Base-by-base conservation (phyloP, 306 rosid species). In the Vicia sativa region DNA sequence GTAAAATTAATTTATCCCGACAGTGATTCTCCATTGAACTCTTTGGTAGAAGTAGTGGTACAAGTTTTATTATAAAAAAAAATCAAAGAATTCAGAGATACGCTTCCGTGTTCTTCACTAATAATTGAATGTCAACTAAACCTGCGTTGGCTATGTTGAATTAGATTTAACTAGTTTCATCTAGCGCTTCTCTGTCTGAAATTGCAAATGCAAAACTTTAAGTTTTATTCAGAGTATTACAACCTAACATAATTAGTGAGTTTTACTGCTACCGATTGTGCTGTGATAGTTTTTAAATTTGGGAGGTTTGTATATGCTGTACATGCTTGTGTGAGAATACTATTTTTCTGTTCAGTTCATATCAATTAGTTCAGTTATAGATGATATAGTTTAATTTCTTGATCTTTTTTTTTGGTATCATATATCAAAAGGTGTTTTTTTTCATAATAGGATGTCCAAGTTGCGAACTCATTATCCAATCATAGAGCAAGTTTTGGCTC, bases 401-500 rank as follows among this genome's bases (percentile, higher is more conserved):
- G 34, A 14, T 72, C 8, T 29, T 55, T 71, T 60, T 57, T 52
- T 68, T 62, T 26, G 7, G 16, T 39, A 63, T 23, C 67, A 42
- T n/a, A 15, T 77, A 31, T 73, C 56, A 53, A 70, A 70, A 65
- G 29, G 34, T 15, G 9, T 58, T 61, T 41, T 31, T 66, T 70
- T 73, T 55, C 34, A 10, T 53, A 61, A 57, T 77, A 92, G 96
- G 96, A 89, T 46, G 57, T 83, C 61, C 93, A 78, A 72, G 79
- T 73, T 80, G 82, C 84, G 55, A 84, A 82, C 80, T 84, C 72
- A 70, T 53, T 75, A 74, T 81, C 87, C 46, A 84, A 82, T 78
- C 91, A 70, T 55, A 86, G 98, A 78, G 56, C 85, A 39, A 91
- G 98, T 81, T 90, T 85, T 77, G 76, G 88, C 72, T 92, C 96